A percentile compares a stretch with the other conserved stretches of the same genome.
These are phyloP conservation scores for Cyclocybe aegerita DNA, from an alignment of 768 basidiomycete species.

Conservation along the genomic window DNA sequence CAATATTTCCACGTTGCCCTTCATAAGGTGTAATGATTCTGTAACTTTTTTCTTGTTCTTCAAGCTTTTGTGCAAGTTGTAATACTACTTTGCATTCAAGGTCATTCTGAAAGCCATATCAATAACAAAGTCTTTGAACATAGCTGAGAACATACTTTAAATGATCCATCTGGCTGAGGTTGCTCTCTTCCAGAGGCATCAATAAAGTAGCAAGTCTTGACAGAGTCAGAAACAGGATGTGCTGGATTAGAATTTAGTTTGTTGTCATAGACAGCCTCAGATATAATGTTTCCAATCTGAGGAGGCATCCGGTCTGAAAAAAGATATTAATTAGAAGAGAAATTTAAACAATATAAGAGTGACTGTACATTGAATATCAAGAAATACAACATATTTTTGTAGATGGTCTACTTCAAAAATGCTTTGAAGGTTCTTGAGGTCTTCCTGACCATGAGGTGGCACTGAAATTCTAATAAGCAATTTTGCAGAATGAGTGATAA, in stretches of 20 bases:
- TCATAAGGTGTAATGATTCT: constrained; percentile 84
- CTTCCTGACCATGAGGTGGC: constrained; percentile 78
- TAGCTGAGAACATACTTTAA: constrained; percentile 27
- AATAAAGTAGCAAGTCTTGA: constrained; percentile 63
- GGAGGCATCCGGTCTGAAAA: constrained; percentile 79
- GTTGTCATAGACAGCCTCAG: constrained; percentile 59
- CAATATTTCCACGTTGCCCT: constrained; percentile 61
- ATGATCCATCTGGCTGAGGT: constrained; percentile 28
- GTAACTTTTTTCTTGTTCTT: constrained; percentile 47
- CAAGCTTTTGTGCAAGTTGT: constrained; percentile 55
- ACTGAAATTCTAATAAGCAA: constrained; percentile 41
- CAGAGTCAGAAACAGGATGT: constrained; percentile 47
- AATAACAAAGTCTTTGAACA: background rate
- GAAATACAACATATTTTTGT: constrained; percentile 43
- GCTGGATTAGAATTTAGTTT: constrained; percentile 52
- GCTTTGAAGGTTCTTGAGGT: constrained; percentile 62
- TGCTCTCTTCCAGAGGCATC: constrained; percentile 47
- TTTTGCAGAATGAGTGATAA: constrained; percentile 11
- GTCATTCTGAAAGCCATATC: constrained; percentile 48
- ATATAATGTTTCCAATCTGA: constrained; percentile 75
- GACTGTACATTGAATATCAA: constrained; percentile 73
- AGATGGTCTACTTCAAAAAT: constrained; percentile 79
- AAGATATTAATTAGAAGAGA: background rate
- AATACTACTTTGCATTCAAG: constrained; percentile 57
- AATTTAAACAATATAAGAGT: constrained; percentile 1